These are phyloP conservation scores for Penicillium sp. DNA, from an alignment of 2,329 filamentous ascomycete genomes.

Conservation along the genomic window DNA sequence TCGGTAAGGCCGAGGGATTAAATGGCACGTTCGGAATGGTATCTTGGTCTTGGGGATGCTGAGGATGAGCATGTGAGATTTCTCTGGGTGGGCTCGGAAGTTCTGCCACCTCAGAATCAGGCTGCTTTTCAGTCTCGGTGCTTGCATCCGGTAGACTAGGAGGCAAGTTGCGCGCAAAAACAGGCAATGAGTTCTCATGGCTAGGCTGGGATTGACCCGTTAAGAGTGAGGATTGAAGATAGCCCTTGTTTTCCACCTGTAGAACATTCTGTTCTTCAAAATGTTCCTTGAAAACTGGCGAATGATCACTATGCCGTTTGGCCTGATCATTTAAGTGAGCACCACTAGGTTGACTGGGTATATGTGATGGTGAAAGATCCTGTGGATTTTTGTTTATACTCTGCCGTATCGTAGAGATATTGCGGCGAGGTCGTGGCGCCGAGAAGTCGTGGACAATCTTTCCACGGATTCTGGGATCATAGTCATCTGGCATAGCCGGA, in stretches of 20 bases:
- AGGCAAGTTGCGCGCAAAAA: slow-evolving; percentile 47
- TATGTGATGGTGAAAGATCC: slow-evolving; percentile 16
- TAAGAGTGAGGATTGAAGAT: slow-evolving; percentile 42
- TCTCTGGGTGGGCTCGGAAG: slow-evolving; percentile 7
- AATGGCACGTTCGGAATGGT: slow-evolving; percentile 33
- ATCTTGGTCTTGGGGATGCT: slow-evolving; percentile 29
- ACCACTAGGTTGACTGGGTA: slow-evolving; percentile 12
- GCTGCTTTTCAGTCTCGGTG: slow-evolving; percentile 11
- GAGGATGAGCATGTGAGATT: slow-evolving; percentile 10
- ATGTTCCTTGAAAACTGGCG: slow-evolving; percentile 61
- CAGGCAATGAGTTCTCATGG: slow-evolving; percentile 39
- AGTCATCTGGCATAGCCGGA: slow-evolving; percentile 58
- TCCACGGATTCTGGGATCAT: slow-evolving; percentile 62
- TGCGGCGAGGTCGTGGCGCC: slow-evolving; percentile 53
- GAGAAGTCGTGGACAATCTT: slow-evolving; percentile 66
- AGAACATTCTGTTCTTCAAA: slow-evolving; percentile 51
- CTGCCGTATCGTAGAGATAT: slow-evolving; percentile 28
- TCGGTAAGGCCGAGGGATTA: slow-evolving; percentile 40
- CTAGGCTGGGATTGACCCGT: slow-evolving; percentile 30
- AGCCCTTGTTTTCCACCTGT: slow-evolving; percentile 45
- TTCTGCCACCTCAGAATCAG: slow-evolving; percentile 4
- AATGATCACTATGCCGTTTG: slow-evolving; percentile 47
- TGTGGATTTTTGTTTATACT: slow-evolving; percentile 16
- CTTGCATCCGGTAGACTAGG: slow-evolving; percentile 31
- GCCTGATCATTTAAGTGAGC: slow-evolving; percentile 25